These are phyloP conservation scores for Neurospora sp. DNA, from an alignment of 2,329 filamentous ascomycete genomes.

Conservation along the genomic window DNA sequence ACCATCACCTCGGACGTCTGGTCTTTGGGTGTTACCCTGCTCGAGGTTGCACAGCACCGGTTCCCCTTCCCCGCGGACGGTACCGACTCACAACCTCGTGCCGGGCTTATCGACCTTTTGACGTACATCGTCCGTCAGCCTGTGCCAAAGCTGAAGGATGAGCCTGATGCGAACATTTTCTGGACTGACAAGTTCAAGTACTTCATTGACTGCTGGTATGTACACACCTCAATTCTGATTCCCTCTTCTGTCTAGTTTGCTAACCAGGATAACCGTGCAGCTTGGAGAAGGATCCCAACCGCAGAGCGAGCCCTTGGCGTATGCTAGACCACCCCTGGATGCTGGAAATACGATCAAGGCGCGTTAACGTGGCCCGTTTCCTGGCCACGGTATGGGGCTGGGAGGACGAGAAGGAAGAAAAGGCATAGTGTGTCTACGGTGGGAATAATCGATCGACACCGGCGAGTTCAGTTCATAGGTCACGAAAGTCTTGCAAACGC, in stretches of 20 bases:
- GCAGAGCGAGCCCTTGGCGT: constrained; percentile 89
- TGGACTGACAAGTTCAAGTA: constrained; percentile 99
- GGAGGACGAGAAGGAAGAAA: constrained; percentile 47
- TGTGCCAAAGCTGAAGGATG: constrained; percentile 91
- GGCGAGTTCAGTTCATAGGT: neutral
- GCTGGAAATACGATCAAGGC: constrained; percentile 88
- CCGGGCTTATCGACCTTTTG: constrained; percentile 85
- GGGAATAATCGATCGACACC: neutral
- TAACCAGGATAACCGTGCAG: constrained; percentile 33
- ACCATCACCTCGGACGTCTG: constrained; percentile 98
- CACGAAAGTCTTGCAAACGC: neutral
- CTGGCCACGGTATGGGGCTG: constrained; percentile 94
- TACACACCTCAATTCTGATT: constrained; percentile 17
- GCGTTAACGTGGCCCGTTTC: constrained; percentile 96
- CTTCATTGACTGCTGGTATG: constrained; percentile 98
- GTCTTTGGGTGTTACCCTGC: constrained; percentile 89
- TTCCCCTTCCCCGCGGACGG: constrained; percentile 98
- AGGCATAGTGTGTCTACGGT: constrained; percentile 7
- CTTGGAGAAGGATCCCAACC: constrained; percentile 82
- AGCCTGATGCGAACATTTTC: constrained; percentile 76
- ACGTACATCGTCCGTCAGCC: constrained; percentile 96
- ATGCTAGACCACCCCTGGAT: constrained; percentile 99
- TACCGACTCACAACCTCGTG: constrained; percentile 86
- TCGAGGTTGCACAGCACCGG: constrained; percentile 98
- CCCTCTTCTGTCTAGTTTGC: constrained; percentile 11